phyloP scores from a whole-genome alignment of 139 green algal species.

The Coelastrella sp. region DNA sequence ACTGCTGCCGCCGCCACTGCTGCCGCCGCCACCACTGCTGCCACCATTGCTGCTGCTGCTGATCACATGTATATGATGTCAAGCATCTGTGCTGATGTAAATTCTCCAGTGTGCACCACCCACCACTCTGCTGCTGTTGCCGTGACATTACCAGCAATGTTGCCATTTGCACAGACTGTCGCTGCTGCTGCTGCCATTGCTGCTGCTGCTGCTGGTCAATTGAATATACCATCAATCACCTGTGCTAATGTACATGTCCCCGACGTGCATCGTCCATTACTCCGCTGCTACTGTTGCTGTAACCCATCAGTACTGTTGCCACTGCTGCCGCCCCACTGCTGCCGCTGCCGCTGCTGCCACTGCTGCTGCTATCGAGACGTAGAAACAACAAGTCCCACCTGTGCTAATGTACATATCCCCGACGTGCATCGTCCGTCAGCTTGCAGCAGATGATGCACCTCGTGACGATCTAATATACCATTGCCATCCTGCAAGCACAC shows the following conservation, averaged over 20 bases:
- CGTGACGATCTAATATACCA: constrained; percentile 12
- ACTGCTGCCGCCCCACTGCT: too few species aligned
- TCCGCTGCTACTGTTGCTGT: too few species aligned
- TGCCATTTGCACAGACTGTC: too few species aligned
- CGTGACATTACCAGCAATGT: too few species aligned
- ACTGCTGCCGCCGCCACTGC: too few species aligned
- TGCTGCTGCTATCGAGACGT: too few species aligned
- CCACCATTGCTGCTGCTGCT: too few species aligned
- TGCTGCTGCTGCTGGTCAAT: too few species aligned
- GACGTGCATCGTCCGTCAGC: background rate
- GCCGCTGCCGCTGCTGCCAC: background rate
- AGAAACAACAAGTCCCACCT: background rate
- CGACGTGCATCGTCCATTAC: background rate
- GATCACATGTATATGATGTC: too few species aligned
- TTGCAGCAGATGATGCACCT: constrained; percentile 18
- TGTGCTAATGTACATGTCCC: constrained; percentile 22
- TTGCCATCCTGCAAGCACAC: constrained; percentile 14
- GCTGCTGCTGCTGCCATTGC: background rate
- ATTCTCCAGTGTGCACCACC: background rate
- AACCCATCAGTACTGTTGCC: too few species aligned
- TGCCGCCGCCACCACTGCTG: too few species aligned
- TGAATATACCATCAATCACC: background rate
- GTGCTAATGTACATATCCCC: constrained; percentile 21
- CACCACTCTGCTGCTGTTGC: background rate
- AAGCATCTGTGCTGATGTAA: background rate